A percentile compares a stretch with the other conserved stretches of the same genome.
Evolutionary conservation across 1,284 basidiomycete genomes (phyloP).

Genomic region (Phlebopus sp.): DNA sequence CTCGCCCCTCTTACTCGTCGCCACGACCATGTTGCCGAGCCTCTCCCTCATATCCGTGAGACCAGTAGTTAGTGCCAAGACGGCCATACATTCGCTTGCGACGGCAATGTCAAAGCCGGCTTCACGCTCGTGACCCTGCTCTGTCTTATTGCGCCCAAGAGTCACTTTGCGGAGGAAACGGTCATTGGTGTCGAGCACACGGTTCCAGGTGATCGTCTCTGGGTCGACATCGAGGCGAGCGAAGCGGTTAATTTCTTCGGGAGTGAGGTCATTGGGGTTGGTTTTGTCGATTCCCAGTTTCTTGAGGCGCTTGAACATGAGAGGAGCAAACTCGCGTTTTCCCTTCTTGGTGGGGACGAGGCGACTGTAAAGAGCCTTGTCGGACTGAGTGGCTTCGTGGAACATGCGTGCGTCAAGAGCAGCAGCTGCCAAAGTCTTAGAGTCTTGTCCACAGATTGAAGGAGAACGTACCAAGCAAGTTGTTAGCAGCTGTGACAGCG

Average conservation of each 20-base stretch:
- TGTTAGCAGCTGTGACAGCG: slow-evolving; percentile 97
- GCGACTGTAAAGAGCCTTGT: slow-evolving; percentile 93
- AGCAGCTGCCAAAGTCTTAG: slow-evolving; percentile 59
- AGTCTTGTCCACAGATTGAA: background rate
- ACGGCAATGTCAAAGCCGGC: slow-evolving; percentile 97
- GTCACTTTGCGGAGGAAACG: slow-evolving; percentile 95
- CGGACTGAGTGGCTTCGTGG: slow-evolving; percentile 94
- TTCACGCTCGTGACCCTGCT: slow-evolving; percentile 86
- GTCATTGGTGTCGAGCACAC: slow-evolving; percentile 96
- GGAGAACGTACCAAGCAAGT: slow-evolving; percentile 69
- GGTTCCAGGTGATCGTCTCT: slow-evolving; percentile 96
- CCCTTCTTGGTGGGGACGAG: slow-evolving; percentile 94
- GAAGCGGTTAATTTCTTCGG: slow-evolving; percentile 89
- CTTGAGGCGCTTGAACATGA: slow-evolving; percentile 94
- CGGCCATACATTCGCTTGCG: slow-evolving; percentile 98
- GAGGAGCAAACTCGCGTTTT: slow-evolving; percentile 89
- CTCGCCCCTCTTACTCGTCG: slow-evolving; percentile 89
- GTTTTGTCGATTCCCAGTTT: slow-evolving; percentile 97
- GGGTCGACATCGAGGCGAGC: slow-evolving; percentile 92
- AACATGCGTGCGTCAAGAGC: slow-evolving; percentile 97
- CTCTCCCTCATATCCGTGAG: slow-evolving; percentile 90
- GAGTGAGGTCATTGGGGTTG: slow-evolving; percentile 87
- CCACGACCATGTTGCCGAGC: slow-evolving; percentile 95
- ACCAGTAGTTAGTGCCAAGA: slow-evolving; percentile 87
- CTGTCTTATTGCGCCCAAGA: slow-evolving; percentile 86